phyloP scores from a whole-genome alignment of 768 basidiomycete species.

The Terana coerulea region DNA sequence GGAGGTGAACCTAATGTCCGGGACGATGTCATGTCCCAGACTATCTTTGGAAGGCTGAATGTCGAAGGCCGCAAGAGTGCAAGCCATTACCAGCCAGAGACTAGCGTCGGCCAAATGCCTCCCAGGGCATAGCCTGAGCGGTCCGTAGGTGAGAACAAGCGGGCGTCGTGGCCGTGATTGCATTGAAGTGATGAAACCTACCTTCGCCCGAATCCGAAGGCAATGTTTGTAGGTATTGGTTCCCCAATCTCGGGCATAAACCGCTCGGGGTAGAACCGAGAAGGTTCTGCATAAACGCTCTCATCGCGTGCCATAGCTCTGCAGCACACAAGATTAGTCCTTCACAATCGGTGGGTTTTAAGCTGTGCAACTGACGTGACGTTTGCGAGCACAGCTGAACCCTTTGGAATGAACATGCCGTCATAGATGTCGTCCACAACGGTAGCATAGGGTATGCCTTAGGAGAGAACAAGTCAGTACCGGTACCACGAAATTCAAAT shows the following conservation, averaged over 20 bases:
- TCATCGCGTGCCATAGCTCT: slow-evolving; percentile 23
- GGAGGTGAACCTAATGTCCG: neutral
- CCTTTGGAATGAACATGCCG: slow-evolving; percentile 38
- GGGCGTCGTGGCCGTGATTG: neutral
- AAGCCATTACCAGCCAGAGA: slow-evolving; percentile 18
- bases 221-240: neutral
- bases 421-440: slow-evolving; percentile 38
- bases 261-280: slow-evolving; percentile 19
- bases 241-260: neutral
- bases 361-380: slow-evolving; percentile 34
- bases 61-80: slow-evolving; percentile 19
- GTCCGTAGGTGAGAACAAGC: too few relatives aligned
- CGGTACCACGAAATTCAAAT: too few relatives aligned
- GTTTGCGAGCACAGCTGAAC: slow-evolving; percentile 36
- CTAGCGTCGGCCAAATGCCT: slow-evolving; percentile 17
- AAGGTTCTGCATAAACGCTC: slow-evolving; percentile 26
- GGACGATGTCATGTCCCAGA: neutral
- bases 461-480: too few relatives aligned
- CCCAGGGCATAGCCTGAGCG: slow-evolving; percentile 15
- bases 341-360: neutral
- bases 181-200: neutral
- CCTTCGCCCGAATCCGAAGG: slow-evolving; percentile 12
- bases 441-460: slow-evolving; percentile 37
- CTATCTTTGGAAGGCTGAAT: neutral
- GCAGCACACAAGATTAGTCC: too few relatives aligned